Percentiles rank a stretch among this genome's conserved stretches.
Evolutionary conservation across 305 asterid species (phyloP).

Genomic region (Andrographis paniculata): DNA sequence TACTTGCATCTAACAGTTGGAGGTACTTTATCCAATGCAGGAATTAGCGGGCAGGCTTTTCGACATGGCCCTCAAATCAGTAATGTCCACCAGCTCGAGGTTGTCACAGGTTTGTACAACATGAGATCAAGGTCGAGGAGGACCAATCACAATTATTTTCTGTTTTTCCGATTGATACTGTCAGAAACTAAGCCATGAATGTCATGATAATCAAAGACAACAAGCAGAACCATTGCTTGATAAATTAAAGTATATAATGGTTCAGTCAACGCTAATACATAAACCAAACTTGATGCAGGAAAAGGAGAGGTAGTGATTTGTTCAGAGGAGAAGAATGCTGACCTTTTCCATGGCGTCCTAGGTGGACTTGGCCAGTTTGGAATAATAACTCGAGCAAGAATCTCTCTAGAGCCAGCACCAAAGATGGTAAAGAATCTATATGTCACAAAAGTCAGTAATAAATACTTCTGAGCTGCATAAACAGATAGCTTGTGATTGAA

Average conservation of each 20-base stretch:
- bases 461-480: background rate
- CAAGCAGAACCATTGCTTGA: background rate
- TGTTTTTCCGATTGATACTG: background rate
- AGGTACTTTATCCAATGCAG: conserved; percentile 86
- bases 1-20: conserved; percentile 84
- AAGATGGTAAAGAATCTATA: conserved; percentile 38
- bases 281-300: conserved; percentile 39
- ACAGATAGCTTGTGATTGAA: conserved; percentile 14
- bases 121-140: conserved; percentile 2
- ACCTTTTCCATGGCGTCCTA: conserved; percentile 71
- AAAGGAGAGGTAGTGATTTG: conserved; percentile 69
- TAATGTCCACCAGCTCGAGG: conserved; percentile 79
- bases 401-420: conserved; percentile 76
- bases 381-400: conserved; percentile 75
- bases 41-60: conserved; percentile 92
- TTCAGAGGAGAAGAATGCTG: conserved; percentile 73
- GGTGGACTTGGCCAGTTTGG: conserved; percentile 98
- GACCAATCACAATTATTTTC: background rate
- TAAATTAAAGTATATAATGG: background rate
- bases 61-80: conserved; percentile 92
- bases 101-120: conserved; percentile 72
- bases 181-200: too few relatives aligned
- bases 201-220: background rate
- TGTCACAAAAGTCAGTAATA: conserved; percentile 8
- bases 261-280: conserved; percentile 4